Evolutionary conservation across 306 rosid genomes (phyloP).

Genomic region (Gastrolobium villosum): DNA sequence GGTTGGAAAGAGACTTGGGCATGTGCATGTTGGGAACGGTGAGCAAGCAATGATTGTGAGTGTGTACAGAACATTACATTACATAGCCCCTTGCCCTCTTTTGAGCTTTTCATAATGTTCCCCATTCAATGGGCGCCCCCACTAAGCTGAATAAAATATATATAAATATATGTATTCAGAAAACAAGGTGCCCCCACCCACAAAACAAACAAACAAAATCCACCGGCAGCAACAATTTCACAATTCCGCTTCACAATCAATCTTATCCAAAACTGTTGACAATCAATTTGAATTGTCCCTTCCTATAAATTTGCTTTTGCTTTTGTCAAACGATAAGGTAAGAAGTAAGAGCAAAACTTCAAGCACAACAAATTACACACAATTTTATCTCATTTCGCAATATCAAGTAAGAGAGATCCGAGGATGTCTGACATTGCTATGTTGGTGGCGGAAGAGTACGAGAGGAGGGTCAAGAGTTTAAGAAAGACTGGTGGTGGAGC

Average conservation of each 20-base stretch:
- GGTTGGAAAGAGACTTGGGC: background rate
- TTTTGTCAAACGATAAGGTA: background rate
- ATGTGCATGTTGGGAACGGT: background rate
- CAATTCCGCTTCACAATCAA: background rate
- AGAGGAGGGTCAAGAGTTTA: slow-evolving; percentile 66
- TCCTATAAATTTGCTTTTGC: background rate
- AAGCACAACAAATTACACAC: background rate
- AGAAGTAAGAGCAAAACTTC: background rate
- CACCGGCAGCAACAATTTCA: background rate
- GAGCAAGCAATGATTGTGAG: background rate
- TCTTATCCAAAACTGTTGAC: slow-evolving; percentile 47
- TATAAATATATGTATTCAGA: too few species aligned
- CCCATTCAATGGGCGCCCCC: slow-evolving; percentile 38
- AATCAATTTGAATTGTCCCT: background rate
- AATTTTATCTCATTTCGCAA: background rate
- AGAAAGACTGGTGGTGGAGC: slow-evolving; percentile 13
- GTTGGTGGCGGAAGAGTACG: slow-evolving; percentile 86
- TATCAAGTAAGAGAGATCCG: background rate
- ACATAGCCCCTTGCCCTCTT: background rate
- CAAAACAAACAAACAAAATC: slow-evolving; percentile 11
- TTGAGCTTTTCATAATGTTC: background rate
- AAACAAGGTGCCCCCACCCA: slow-evolving; percentile 5
- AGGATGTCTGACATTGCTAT: slow-evolving; percentile 89
- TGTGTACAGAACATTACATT: too few species aligned
- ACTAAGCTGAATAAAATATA: background rate